Evolutionary conservation across 2,329 filamentous ascomycete species (phyloP), one percentile per base, ranked within the genome.

Genomic region (Fusarium pseudocircinatum): DNA sequence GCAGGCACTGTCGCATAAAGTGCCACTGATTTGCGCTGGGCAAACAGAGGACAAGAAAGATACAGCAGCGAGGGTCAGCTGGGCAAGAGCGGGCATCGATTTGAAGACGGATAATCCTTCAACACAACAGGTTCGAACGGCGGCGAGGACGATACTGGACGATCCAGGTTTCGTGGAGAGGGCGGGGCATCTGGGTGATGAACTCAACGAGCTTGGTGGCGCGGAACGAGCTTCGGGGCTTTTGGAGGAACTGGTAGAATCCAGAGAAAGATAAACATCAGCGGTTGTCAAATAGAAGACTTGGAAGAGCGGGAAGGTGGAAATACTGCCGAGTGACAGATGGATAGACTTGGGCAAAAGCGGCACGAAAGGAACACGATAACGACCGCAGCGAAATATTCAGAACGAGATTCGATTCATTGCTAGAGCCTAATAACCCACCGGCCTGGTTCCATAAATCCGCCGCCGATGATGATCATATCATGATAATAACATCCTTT

Each of bases 21-120:
- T 82, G 2, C 81, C 81, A 8, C 67, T 83, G 28, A 76, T 83
- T 10, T 83, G 81, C 26, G 81, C 81, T 1, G 81, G 81, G 0
- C 81, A 82, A 44, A 78, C 79, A 2, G 81, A 83, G 36, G 81
- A 83, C 16, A 83, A 82, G 70, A 81, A 78, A 56, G 81, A 83
- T 49, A 82, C 81, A 1, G 79, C 81, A 3, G 81, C 81, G 10
- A 70, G 81, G 30, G 77, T 83, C 0, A 68, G 73, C 7, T 81
- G 79, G 77, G 76, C 78, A 0, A 78, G 80, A 3, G 79, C 76
- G 1, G 81, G 81, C 1, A 79, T 83, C n/a, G 81, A 83, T 39
- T 68, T 83, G 7, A 79, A 79, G 71, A 83, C 81, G 15, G 80
- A 83, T 22, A 81, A 50, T 5, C 81, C 81, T 2, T 77, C 77